Base-by-base conservation (phyloP, 2,329 filamentous ascomycete species). In the Verticillium zaregamsianum region DNA sequence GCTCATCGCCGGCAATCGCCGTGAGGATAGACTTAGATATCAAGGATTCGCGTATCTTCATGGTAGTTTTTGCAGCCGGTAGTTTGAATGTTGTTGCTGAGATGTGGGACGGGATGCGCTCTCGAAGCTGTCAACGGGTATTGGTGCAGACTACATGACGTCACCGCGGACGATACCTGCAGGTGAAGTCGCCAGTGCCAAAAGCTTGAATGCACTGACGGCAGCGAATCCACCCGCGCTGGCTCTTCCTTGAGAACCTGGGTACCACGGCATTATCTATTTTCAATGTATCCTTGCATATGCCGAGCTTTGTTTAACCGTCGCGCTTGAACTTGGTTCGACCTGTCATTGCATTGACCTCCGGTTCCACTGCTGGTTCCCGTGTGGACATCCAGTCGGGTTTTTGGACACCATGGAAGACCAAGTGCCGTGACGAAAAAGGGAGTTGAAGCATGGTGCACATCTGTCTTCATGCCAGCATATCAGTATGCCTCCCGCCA, bases 11-110 rank as follows among this genome's bases (percentile, higher is more conserved):
- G 0, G 86, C 74, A 2, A 81, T 68, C 3, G 84, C 85, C 37
- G 82, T 82, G 14, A 86, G 71, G 2, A 89, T 76, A 28, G 84
- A 86, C 3, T 84, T 83, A 0, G 86, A 86, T 17, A 89, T 78
- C 2, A 84, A 68, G 4, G 67, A 67, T 15, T 72, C 68, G 40
- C 71, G 71, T 23, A 74, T 74, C 64, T 71, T 68, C 72, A 74
- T 74, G 4, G 2, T 33, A 14, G 33, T 3, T 23, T 49, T 3
- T 52, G 8, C n/a, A 5, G 23, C n/a, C 8, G 45, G 20, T 23
- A 12, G 45, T 52, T 25, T 35, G 33, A 20, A 6, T 20, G 45
- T 52, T 52, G 45, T 52, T 25, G n/a, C 8, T 8, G 9, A 20
- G 17, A 52, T 5, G 45, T 52, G 9, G 12, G 5, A 35, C 9